These are phyloP conservation scores for Oligophagozyma castellii DNA, from an alignment of 1,139 yeast genomes.

Conservation along the genomic window DNA sequence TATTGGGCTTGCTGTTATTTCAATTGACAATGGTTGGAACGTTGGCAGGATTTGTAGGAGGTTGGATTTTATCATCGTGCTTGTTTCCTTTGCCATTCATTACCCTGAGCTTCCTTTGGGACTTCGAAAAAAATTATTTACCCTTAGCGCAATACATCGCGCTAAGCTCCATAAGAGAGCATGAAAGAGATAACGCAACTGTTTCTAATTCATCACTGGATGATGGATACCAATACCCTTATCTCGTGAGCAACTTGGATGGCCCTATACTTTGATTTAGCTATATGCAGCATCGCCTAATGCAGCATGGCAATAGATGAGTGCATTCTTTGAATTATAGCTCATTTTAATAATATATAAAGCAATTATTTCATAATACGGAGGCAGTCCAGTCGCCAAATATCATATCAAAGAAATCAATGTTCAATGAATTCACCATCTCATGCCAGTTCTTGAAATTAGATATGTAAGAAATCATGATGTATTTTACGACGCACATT, in stretches of 20 bases:
- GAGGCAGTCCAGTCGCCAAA: too few relatives aligned
- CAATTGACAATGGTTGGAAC: constrained; percentile 91
- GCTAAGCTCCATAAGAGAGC: constrained; percentile 43
- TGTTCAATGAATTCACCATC: too few relatives aligned
- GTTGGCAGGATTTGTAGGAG: constrained; percentile 60
- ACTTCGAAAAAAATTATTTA: constrained; percentile 65
- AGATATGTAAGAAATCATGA: background rate
- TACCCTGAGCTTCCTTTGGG: constrained; percentile 58
- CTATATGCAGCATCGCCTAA: too few relatives aligned
- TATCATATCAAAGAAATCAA: too few relatives aligned
- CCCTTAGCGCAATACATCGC: constrained; percentile 84
- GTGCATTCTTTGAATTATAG: too few relatives aligned
- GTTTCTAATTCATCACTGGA: constrained; percentile 33
- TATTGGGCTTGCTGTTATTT: constrained; percentile 57
- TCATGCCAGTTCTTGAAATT: too few relatives aligned
- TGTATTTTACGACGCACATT: constrained; percentile 1
- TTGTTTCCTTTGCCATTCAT: constrained; percentile 63
- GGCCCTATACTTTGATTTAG: constrained; percentile 48
- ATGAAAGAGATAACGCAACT: constrained; percentile 20
- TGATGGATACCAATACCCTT: constrained; percentile 68
- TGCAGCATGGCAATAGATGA: too few relatives aligned
- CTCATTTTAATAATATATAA: too few relatives aligned
- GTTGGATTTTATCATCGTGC: constrained; percentile 58
- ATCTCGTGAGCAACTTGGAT: constrained; percentile 51
- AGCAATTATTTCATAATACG: too few relatives aligned